These are phyloP conservation scores for Exserohilum rostratum DNA, from an alignment of 2,329 filamentous ascomycete genomes.

Conservation along the genomic window DNA sequence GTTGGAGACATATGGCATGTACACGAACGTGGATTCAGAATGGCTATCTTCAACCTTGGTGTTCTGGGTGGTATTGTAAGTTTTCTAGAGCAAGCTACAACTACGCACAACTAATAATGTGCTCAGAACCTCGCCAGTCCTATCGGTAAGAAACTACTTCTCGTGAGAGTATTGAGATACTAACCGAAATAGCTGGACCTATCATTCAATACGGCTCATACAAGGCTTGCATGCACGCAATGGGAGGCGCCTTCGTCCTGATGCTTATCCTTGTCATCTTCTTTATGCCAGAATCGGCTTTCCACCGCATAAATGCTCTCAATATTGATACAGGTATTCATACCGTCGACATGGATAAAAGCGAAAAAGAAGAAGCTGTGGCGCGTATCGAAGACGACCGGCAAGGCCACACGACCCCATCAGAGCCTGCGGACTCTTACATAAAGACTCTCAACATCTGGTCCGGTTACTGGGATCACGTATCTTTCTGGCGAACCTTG, in stretches of 20 bases:
- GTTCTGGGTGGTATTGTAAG: slow-evolving; percentile 30
- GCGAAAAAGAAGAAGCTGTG: slow-evolving; percentile 18
- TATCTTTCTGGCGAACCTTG: slow-evolving; percentile 29
- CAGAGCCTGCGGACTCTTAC: slow-evolving; percentile 14
- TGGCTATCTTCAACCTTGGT: slow-evolving; percentile 35
- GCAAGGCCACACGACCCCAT: background rate
- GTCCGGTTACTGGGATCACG: slow-evolving; percentile 27
- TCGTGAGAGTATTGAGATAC: background rate
- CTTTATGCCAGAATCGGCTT: slow-evolving; percentile 35
- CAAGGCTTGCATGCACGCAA: slow-evolving; percentile 27
- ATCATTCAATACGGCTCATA: slow-evolving; percentile 31
- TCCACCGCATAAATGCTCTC: slow-evolving; percentile 11
- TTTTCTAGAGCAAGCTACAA: background rate
- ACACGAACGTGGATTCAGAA: slow-evolving; percentile 31
- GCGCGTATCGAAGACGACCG: slow-evolving; percentile 15
- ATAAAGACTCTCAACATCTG: slow-evolving; percentile 19
- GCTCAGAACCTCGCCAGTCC: slow-evolving; percentile 28
- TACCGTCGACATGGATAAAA: slow-evolving; percentile 9
- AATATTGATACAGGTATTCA: slow-evolving; percentile 29
- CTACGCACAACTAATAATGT: background rate
- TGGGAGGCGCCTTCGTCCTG: slow-evolving; percentile 29
- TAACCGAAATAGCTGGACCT: slow-evolving; percentile 17
- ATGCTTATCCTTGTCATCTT: slow-evolving; percentile 31
- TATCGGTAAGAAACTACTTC: slow-evolving; percentile 8
- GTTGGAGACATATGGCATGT: slow-evolving; percentile 34